phyloP scores from a whole-genome alignment of 2,329 filamentous ascomycete species.

The Paraphoma chrysanthemicola region DNA sequence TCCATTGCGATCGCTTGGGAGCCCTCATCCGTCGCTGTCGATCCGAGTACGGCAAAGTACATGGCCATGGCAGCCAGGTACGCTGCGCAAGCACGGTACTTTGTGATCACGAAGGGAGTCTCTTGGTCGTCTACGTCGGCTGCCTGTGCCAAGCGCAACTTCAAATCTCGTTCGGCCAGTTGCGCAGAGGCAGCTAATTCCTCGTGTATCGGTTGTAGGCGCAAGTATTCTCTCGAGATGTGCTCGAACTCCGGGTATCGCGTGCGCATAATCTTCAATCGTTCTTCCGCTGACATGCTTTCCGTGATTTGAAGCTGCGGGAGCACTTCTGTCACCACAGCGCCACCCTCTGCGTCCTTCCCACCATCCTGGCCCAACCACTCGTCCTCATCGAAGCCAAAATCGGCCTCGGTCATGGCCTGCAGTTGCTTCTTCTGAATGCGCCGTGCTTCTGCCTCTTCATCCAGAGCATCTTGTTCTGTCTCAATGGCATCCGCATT shows the following conservation, averaged over 20 bases:
- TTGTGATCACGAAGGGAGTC: conserved; percentile 58
- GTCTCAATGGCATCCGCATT: conserved; percentile 79
- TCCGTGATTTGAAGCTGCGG: conserved; percentile 82
- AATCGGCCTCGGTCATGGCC: conserved; percentile 89
- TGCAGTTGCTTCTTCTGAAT: conserved; percentile 90
- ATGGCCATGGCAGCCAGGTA: conserved; percentile 88
- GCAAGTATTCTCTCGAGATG: conserved; percentile 78
- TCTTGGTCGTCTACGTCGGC: conserved; percentile 7
- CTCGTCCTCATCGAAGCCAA: conserved; percentile 88
- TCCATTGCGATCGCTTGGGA: conserved; percentile 66
- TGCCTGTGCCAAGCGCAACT: conserved; percentile 34
- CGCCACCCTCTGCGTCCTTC: conserved; percentile 54
- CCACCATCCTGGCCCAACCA: conserved; percentile 69
- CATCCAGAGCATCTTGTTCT: conserved; percentile 79
- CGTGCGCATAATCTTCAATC: conserved; percentile 74
- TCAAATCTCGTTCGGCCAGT: conserved; percentile 57
- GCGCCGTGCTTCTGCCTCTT: conserved; percentile 87
- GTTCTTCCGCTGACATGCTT: conserved; percentile 77
- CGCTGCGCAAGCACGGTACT: conserved; percentile 80
- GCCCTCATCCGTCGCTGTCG: conserved; percentile 67
- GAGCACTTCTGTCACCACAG: conserved; percentile 83
- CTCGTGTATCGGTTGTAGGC: conserved; percentile 69
- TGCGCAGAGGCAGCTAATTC: conserved; percentile 66
- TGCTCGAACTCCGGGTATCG: conserved; percentile 93
- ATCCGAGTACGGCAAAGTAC: conserved; percentile 95